Evolutionary conservation across 495 filamentous ascomycete species (phyloP).

Genomic region (Penicillium flavigenum): DNA sequence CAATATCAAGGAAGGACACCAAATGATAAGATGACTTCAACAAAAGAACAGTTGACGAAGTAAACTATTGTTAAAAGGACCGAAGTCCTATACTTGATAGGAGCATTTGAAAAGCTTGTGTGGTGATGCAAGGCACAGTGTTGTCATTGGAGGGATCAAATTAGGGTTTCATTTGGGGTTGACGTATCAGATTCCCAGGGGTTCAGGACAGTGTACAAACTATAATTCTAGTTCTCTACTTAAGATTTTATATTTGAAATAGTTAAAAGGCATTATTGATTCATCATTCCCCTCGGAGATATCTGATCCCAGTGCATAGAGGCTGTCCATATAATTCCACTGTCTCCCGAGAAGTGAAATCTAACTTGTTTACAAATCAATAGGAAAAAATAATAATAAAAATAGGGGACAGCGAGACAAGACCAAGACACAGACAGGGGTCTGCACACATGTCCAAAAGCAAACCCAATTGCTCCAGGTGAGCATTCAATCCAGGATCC

Average conservation of each 20-base stretch:
- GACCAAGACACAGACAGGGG: background rate
- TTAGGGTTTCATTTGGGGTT: constrained; percentile 8
- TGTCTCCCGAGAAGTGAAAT: constrained; percentile 19
- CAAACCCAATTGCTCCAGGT: constrained; percentile 30
- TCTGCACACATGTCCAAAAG: constrained; percentile 9
- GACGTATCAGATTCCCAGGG: background rate
- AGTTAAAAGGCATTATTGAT: constrained; percentile 6
- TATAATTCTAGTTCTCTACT: background rate
- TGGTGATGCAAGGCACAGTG: constrained; percentile 14
- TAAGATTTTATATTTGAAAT: background rate
- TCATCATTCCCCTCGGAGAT: constrained; percentile 12
- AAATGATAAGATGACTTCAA: background rate
- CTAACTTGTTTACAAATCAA: constrained; percentile 25
- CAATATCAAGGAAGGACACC: background rate
- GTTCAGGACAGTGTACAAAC: background rate
- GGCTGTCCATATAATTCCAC: constrained; percentile 3
- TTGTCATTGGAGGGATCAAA: constrained; percentile 6
- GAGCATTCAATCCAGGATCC: constrained; percentile 28
- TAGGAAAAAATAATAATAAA: constrained; percentile 10
- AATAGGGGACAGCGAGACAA: background rate
- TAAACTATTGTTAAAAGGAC: background rate
- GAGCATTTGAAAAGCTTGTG: constrained; percentile 9
- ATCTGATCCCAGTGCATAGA: constrained; percentile 7
- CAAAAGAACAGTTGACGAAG: background rate
- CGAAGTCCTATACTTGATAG: background rate